Percentiles rank a stretch among this genome's conserved stretches.
phyloP scores from a whole-genome alignment of 192 early-diverging fungal species.

The Lobosporangium transversale region DNA sequence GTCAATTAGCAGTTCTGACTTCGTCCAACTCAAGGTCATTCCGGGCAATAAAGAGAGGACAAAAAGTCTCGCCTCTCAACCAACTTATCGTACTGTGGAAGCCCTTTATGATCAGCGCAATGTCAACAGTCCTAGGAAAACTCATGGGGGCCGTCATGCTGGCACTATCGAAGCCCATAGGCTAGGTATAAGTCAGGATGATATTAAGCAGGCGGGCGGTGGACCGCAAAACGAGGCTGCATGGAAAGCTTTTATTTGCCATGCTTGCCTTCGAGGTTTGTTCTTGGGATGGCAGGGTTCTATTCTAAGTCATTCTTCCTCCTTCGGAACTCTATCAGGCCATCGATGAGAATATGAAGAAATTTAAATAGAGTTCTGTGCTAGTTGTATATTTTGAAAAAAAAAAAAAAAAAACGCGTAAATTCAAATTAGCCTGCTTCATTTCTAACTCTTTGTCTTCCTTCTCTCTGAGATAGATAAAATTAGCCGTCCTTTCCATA shows the following conservation, averaged over 20 bases:
- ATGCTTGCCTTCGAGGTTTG: slow-evolving; percentile 6
- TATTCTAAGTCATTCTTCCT: slow-evolving; percentile 12
- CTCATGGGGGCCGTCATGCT: slow-evolving; percentile 20
- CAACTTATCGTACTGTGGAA: slow-evolving; percentile 8
- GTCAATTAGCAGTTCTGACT: not conserved
- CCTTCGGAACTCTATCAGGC: slow-evolving; percentile 6
- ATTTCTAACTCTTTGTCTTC: no score
- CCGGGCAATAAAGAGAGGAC: not conserved
- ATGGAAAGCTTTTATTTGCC: slow-evolving; percentile 21
- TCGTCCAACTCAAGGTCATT: slow-evolving; percentile 11
- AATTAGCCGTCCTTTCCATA: no score
- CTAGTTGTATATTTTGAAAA: no score
- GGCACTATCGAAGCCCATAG: slow-evolving; percentile 4
- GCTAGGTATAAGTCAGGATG: slow-evolving; percentile 7
- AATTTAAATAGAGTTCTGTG: no score
- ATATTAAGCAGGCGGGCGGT: slow-evolving; percentile 17
- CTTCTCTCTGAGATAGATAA: no score
- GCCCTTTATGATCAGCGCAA: not conserved
- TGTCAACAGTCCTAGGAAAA: slow-evolving; percentile 9
- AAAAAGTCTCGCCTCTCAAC: not conserved
- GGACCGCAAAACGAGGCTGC: slow-evolving; percentile 9
- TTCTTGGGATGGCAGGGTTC: slow-evolving; percentile 21
- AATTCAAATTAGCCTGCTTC: no score
- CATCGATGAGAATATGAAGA: no score
- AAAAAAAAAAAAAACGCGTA: no score